Base-by-base conservation (phyloP, 139 green algal genomes). In the Pleodorina starrii region DNA sequence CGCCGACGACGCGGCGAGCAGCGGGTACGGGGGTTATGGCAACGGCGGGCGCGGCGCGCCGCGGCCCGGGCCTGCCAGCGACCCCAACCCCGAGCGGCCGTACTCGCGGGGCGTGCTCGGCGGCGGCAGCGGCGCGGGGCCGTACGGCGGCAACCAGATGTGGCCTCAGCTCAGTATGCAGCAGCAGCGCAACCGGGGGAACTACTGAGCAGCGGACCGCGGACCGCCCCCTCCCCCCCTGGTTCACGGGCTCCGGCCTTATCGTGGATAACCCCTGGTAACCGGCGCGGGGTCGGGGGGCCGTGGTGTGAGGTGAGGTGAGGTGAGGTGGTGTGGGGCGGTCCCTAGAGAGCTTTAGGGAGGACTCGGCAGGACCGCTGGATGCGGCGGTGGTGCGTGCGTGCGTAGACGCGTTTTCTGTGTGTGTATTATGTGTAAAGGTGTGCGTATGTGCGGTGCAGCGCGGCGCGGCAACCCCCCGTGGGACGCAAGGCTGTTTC, bases 101-200 rank as follows among this genome's bases (percentile, higher is more conserved):
- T 87, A 87, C 81, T 78, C 60, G 29, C 42, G 81, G 42, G 81
- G 81, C 25, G 46, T 87, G 81, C 60, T 86, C 5, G 79, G 48
- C 11, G 79, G 57, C 40, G 79, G 40, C 40, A 51, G n/a, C n/a
- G 44, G 46, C 29, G 46, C 23, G 17, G 44, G 48, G 14, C 10
- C 59, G n/a, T 77, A 63, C 16, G 60, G 60, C 7, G 21, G 38
- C 27, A 77, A 77, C 44, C 81, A 87, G 59, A 77, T 87, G 43
- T 87, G 81, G 81, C 81, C 81, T 44, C 81, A 87, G 42, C 60
- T 87, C 5, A 63, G 63, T 29, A 60, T 87, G 81, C 81, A 87
- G 60, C 81, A 77, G 60, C 81, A 86, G 79, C 79, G 79, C 27
- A 86, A 86, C 79, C 40, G 79, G 38, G 79, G 57, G 0, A 69